Evolutionary conservation across 768 basidiomycete species (phyloP).

Genomic region (Clavulina sp.): DNA sequence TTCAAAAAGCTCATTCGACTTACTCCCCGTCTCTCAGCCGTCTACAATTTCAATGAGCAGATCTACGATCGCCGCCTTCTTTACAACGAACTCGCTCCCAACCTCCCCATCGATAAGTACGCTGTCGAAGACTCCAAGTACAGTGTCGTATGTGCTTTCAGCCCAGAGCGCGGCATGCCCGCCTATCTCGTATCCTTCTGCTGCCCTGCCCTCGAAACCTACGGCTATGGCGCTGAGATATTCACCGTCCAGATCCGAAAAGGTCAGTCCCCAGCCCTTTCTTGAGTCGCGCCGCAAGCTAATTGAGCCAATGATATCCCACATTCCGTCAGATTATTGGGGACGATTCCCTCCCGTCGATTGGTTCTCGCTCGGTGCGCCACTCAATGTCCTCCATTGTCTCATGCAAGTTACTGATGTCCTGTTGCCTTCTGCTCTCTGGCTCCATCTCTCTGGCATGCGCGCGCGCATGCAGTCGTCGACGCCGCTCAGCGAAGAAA

Average conservation of each 20-base stretch:
- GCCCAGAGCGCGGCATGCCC: neutral
- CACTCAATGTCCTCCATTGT: too few relatives aligned
- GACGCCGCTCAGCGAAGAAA: neutral
- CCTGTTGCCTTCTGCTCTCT: too few relatives aligned
- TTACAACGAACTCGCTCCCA: too few relatives aligned
- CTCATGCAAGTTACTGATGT: too few relatives aligned
- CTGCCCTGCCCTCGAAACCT: neutral
- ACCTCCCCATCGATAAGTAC: neutral
- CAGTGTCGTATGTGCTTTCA: neutral
- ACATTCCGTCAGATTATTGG: too few relatives aligned
- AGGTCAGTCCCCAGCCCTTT: too few relatives aligned
- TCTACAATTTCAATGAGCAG: neutral
- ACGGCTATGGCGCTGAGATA: neutral
- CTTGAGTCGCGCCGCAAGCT: too few relatives aligned
- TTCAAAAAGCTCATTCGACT: neutral
- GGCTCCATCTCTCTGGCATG: too few relatives aligned
- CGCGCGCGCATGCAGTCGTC: too few relatives aligned
- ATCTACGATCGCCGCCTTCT: neutral
- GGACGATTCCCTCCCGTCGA: neutral
- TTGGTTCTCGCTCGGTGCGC: neutral
- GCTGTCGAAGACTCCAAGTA: neutral
- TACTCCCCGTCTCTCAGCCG: neutral
- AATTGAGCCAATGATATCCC: too few relatives aligned
- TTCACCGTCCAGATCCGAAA: slow-evolving; percentile 1
- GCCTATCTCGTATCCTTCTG: neutral